Percentiles rank a stretch among this genome's conserved stretches.
These are phyloP conservation scores for Magnaporthales sp. DNA, from an alignment of 2,329 filamentous ascomycete species.

Conservation along the genomic window DNA sequence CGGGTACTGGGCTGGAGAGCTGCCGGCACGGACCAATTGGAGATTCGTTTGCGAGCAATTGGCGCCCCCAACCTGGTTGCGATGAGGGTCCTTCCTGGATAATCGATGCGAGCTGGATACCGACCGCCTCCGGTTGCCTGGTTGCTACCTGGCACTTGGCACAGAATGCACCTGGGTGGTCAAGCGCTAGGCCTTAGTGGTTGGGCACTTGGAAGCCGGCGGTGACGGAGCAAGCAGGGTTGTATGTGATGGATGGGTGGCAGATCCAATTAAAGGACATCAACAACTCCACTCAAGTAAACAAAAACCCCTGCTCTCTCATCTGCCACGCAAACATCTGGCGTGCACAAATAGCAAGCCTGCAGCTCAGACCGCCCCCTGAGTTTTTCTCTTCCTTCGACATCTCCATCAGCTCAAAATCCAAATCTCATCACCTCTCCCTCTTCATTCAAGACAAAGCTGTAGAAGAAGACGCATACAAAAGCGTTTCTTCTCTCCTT, in stretches of 20 bases:
- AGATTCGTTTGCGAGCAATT: background rate
- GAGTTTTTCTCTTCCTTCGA: background rate
- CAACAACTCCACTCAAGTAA: conserved; percentile 2
- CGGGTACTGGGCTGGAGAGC: background rate
- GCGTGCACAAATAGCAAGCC: conserved; percentile 4
- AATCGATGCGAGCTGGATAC: background rate
- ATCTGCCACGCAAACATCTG: conserved; percentile 4
- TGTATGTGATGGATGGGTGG: background rate
- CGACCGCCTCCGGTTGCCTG: conserved; percentile 4
- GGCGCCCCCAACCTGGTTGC: background rate
- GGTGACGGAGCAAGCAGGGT: background rate
- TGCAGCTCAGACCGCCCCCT: conserved; percentile 2
- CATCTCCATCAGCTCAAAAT: background rate
- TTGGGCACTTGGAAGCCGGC: background rate
- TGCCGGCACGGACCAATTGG: background rate
- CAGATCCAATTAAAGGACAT: conserved; percentile 4
- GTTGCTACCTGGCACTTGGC: background rate
- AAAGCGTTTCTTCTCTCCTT: conserved; percentile 27
- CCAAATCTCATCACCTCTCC: conserved; percentile 1
- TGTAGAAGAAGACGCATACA: conserved; percentile 23
- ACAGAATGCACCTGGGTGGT: background rate
- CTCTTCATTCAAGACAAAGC: conserved; percentile 16
- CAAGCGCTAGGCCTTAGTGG: background rate
- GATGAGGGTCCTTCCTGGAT: background rate
- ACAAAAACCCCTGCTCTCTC: conserved; percentile 4